phyloP scores from a whole-genome alignment of 2,329 filamentous ascomycete genomes.

The Aspergillus hiratsukae region DNA sequence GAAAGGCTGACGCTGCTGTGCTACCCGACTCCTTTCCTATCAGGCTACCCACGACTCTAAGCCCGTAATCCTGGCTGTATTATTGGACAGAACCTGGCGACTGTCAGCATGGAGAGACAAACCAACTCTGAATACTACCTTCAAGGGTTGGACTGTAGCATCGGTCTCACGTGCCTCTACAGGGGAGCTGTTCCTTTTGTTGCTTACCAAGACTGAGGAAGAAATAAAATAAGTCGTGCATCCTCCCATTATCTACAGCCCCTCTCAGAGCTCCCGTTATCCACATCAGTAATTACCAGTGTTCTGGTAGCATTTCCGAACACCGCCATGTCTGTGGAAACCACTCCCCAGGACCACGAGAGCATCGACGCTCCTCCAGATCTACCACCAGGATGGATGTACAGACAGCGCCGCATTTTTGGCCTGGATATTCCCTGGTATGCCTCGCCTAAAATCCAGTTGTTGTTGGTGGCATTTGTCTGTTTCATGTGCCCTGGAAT shows the following conservation, averaged over 20 bases:
- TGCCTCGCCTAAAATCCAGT: slow-evolving; percentile 65
- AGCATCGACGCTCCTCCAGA: neutral
- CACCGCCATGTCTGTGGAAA: neutral
- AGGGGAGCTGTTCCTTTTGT: neutral
- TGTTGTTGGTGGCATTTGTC: slow-evolving; percentile 61
- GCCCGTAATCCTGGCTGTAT: neutral
- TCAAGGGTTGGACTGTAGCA: neutral
- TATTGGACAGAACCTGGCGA: neutral
- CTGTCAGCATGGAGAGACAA: neutral
- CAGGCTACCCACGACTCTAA: neutral
- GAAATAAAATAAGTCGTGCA: neutral
- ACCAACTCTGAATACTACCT: neutral
- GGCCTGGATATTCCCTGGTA: slow-evolving; percentile 56
- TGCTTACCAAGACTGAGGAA: neutral
- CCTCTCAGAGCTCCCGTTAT: neutral
- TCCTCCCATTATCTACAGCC: too few species aligned
- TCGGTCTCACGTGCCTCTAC: neutral
- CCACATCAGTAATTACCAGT: neutral
- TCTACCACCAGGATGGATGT: slow-evolving; percentile 42
- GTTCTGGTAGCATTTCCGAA: too few species aligned
- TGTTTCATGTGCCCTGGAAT: slow-evolving; percentile 66
- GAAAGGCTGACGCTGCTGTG: neutral
- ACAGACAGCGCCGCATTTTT: slow-evolving; percentile 53
- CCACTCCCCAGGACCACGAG: neutral
- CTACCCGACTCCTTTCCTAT: neutral